Evolutionary conservation across 768 basidiomycete species (phyloP), one percentile per base, ranked within the genome.

Genomic region (Pulveroboletus frians): DNA sequence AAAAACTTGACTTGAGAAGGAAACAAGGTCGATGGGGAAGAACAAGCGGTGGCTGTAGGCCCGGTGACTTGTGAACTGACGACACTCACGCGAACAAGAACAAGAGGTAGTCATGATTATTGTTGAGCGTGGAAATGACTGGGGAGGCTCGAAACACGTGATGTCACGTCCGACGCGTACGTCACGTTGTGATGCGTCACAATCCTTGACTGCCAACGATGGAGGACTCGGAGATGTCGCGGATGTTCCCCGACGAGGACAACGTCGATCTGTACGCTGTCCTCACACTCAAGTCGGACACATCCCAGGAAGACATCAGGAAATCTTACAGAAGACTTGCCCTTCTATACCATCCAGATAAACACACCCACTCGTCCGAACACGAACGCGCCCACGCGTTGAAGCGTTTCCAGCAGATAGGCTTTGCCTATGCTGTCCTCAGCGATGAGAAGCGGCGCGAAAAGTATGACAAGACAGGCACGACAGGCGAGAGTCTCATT

Each of bases 341-440:
- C 5, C 81, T 98, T 26, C 57, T 76, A 40, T 79, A 80, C 65
- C 94, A 98, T 58, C 95, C 95, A 7, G 95, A 99, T 73, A 97
- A 96, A 63, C 88, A 92, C 58, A 70, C 81, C 37, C 68, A 73
- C 7, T 74, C 83, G 23, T 71, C 68, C 41, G 83, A 83, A 18
- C 73, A 71, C 27, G 79, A 79, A 21, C 84, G 82, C 65, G 76
- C 80, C 30, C 76, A 80, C 54, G 83, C 87, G 59, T 81, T 79
- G n/a, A 73, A 69, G 54, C 85, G 85, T 67, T 95, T 97, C 63
- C 91, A 92, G 58, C 91, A 93, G 61, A 79, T 98, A 56, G 92
- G 95, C 0, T 97, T 94, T 61, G 91, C 95, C 9, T 99, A 96
- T 68, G 76, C 90, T 1, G 83, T 98, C 0, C 74, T 98, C 26